Base-by-base conservation (phyloP, 306 rosid species). In the Malus sylvestris region DNA sequence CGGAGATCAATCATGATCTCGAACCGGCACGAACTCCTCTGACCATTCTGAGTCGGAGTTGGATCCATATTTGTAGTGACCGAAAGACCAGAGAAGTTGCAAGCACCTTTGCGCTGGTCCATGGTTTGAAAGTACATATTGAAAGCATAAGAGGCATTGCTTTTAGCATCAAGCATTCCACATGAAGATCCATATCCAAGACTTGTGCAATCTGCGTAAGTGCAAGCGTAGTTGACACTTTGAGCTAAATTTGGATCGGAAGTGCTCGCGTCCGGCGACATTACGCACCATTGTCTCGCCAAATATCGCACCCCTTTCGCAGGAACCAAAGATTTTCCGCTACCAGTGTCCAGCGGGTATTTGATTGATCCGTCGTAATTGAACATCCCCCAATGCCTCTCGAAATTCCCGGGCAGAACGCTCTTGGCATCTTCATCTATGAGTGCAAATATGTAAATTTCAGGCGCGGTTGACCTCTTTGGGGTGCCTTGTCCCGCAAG, bases 331-430 rank as follows among this genome's bases (percentile, higher is more conserved):
- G 77, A 46, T 80, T 78, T 85, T 7, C 96, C 87, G 0, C 80
- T 74, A 5, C 92, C 96, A 66, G 86, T 23, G 35, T 88, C 71
- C 76, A 96, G 73, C 8, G 87, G 71, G 89, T 89, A 92, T 61
- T 92, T 96, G 11, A 87, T 45, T 15, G 88, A 71, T 29, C 98
- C 99, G 71, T 96, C 99, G 49, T 71, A 92, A 63, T 89, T 87
- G 81, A 96, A 91, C 10, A 96, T 9, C 19, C 98, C 98, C 99
- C 98, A 96, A 12, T 92, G 98, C 46, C 99, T 87, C 83, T 96
- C 98, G 63, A 96, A 96, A 32, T 88, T 93, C 14, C 99, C 98
- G 2, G 99, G 98, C 0, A 81, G 86, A 72, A 79, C 69, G 66
- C 98, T 96, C 86, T 96, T 96, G 6, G 82, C 81, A 76, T 96